These are phyloP conservation scores for Pythium myriotylum DNA, from an alignment of 352 stramenopile species.

Conservation along the genomic window DNA sequence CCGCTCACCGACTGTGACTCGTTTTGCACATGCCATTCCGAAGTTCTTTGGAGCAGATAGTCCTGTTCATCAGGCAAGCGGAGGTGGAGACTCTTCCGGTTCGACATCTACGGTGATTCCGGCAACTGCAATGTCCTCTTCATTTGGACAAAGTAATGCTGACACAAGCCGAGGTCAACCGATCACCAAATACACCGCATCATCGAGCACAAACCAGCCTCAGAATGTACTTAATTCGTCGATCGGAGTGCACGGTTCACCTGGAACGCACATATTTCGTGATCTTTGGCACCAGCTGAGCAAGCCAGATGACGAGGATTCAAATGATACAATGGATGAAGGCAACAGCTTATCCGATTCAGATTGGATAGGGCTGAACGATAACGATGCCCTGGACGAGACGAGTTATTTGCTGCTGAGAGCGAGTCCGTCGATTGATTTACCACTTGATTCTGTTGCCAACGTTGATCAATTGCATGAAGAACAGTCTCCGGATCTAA, in stretches of 20 bases:
- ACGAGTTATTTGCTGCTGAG: conserved; percentile 63
- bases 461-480: not conserved
- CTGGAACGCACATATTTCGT: conserved; percentile 55
- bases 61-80: conserved; percentile 3
- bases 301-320: conserved; percentile 58
- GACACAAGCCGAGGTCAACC: not conserved
- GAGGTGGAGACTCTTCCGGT: not conserved
- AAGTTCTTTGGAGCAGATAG: conserved; percentile 33
- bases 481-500: not conserved
- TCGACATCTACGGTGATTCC: not conserved
- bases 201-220: conserved; percentile 3
- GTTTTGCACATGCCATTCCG: conserved; percentile 33
- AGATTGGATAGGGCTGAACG: conserved; percentile 36
- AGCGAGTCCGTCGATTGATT: conserved; percentile 47
- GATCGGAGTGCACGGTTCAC: conserved; percentile 10
- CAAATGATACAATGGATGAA: conserved; percentile 22
- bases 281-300: conserved; percentile 82
- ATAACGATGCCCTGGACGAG: conserved; percentile 56
- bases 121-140: not conserved
- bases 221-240: conserved; percentile 8
- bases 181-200: not conserved
- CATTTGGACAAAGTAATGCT: not conserved
- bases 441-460: conserved; percentile 19
- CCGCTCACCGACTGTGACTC: conserved; percentile 27
- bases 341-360: conserved; percentile 42